Evolutionary conservation across 805 yeast species (phyloP).

Genomic region (Hemisphaericaspora nanyangensis): DNA sequence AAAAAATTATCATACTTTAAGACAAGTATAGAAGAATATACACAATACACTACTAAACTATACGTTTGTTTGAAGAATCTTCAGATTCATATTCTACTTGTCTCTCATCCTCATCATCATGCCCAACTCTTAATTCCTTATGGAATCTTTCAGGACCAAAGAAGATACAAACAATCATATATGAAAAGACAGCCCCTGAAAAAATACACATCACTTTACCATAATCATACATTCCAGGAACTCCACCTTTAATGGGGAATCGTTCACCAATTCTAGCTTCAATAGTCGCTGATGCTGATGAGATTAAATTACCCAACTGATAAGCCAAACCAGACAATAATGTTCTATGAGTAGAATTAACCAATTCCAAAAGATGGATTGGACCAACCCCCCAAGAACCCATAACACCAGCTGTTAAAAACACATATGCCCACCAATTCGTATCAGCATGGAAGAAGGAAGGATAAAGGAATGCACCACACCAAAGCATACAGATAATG

Average conservation of each 20-base stretch:
- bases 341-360: slow-evolving; percentile 60
- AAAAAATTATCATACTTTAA: no score
- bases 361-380: slow-evolving; percentile 55
- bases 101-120: slow-evolving; percentile 4
- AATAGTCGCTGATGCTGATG: slow-evolving; percentile 67
- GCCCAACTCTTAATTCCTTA: slow-evolving; percentile 2
- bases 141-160: slow-evolving; percentile 55
- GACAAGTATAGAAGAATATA: no score
- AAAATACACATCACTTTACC: slow-evolving; percentile 64
- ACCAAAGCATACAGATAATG: slow-evolving; percentile 27
- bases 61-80: no score
- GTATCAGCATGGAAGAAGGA: slow-evolving; percentile 25
- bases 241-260: slow-evolving; percentile 32
- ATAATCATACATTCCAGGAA: slow-evolving; percentile 38
- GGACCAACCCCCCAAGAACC: slow-evolving; percentile 72
- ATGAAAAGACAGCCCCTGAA: slow-evolving; percentile 59
- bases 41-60: no score
- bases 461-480: slow-evolving; percentile 40
- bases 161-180: slow-evolving; percentile 44
- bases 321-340: slow-evolving; percentile 62
- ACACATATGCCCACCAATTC: slow-evolving; percentile 37
- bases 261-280: slow-evolving; percentile 59
- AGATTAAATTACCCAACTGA: slow-evolving; percentile 65
- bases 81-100: background rate
- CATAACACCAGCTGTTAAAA: slow-evolving; percentile 60